Evolutionary conservation across 2,329 filamentous ascomycete genomes (phyloP).

Genomic region (Macrophomina pseudophaseolina): DNA sequence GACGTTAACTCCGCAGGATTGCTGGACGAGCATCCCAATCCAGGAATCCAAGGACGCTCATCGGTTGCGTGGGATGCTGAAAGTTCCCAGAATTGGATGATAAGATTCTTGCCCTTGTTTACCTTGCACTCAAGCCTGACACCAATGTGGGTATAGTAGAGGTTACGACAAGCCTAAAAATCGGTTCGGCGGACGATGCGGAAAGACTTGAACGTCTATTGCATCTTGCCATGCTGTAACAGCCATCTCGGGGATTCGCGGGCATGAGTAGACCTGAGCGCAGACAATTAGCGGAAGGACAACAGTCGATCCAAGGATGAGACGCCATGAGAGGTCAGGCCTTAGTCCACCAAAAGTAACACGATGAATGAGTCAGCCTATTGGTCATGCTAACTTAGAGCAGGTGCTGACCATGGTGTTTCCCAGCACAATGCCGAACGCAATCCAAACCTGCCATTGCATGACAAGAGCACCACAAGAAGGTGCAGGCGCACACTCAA

Average conservation of each 20-base stretch:
- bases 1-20: slow-evolving; percentile 36
- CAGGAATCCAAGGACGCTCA: slow-evolving; percentile 43
- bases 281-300: slow-evolving; percentile 25
- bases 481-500: slow-evolving; percentile 54
- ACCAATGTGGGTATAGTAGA: slow-evolving; percentile 44
- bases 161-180: slow-evolving; percentile 52
- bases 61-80: slow-evolving; percentile 53
- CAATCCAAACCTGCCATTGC: slow-evolving; percentile 52
- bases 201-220: slow-evolving; percentile 50
- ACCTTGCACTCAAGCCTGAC: slow-evolving; percentile 40
- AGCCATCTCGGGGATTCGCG: slow-evolving; percentile 52
- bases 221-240: slow-evolving; percentile 48
- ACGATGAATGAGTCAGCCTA: background rate
- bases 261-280: slow-evolving; percentile 27
- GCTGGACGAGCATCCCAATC: slow-evolving; percentile 26
- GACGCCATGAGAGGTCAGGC: slow-evolving; percentile 19
- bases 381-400: background rate
- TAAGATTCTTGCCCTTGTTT: slow-evolving; percentile 35
- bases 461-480: slow-evolving; percentile 56
- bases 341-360: slow-evolving; percentile 10
- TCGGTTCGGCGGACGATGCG: slow-evolving; percentile 45
- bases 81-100: slow-evolving; percentile 49
- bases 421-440: slow-evolving; percentile 30
- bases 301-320: slow-evolving; percentile 25
- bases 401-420: slow-evolving; percentile 10